Percentiles rank a stretch among this genome's conserved stretches.
Conservation (phyloP, 225 moss, liverwort and hornwort species). For the Antitrichia curtipendula region DNA sequence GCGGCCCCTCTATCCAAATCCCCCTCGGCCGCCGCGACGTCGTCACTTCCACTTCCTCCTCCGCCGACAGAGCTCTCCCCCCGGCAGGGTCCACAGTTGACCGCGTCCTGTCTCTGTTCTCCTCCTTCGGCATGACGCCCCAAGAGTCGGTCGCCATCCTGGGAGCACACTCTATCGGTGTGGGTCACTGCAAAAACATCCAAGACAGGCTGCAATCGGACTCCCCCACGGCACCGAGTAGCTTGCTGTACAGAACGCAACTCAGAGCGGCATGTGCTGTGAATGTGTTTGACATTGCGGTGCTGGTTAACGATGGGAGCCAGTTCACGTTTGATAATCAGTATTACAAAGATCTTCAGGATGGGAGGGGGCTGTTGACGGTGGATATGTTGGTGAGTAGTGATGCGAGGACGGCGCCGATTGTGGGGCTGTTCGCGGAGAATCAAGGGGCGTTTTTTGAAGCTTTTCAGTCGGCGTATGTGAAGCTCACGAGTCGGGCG, state of each 20-base stretch:
- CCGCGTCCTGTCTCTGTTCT: conserved; percentile 16
- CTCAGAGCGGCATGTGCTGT: conserved; percentile 42
- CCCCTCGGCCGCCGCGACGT: conserved; percentile 42
- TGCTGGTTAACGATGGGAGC: conserved; percentile 27
- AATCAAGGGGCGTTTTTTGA: conserved; percentile 48
- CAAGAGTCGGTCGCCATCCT: conserved; percentile 49
- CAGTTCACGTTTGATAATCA: conserved; percentile 66
- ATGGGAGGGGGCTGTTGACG: conserved; percentile 41
- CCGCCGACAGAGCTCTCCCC: conserved; percentile 26
- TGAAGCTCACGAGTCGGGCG: conserved; percentile 30
- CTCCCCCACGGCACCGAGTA: conserved; percentile 14
- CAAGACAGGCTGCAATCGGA: conserved; percentile 4
- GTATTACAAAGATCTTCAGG: conserved; percentile 43
- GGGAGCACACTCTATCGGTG: conserved; percentile 56
- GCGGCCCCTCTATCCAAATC: conserved; percentile 38
- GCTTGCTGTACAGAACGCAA: conserved; percentile 22
- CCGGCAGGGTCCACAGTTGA: conserved; percentile 10
- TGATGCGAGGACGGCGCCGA: conserved; percentile 22
- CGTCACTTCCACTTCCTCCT: conserved; percentile 3
- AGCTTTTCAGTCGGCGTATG: conserved; percentile 22
- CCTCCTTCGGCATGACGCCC: conserved; percentile 31
- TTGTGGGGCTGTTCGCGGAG: conserved; percentile 1
- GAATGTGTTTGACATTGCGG: conserved; percentile 13
- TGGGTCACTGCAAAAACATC: conserved; percentile 47
- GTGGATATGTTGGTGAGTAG: conserved; percentile 34